Percentiles rank a stretch among this genome's conserved stretches.
These are phyloP conservation scores for Fonsecaea erecta DNA, from an alignment of 2,329 filamentous ascomycete species.

Conservation along the genomic window DNA sequence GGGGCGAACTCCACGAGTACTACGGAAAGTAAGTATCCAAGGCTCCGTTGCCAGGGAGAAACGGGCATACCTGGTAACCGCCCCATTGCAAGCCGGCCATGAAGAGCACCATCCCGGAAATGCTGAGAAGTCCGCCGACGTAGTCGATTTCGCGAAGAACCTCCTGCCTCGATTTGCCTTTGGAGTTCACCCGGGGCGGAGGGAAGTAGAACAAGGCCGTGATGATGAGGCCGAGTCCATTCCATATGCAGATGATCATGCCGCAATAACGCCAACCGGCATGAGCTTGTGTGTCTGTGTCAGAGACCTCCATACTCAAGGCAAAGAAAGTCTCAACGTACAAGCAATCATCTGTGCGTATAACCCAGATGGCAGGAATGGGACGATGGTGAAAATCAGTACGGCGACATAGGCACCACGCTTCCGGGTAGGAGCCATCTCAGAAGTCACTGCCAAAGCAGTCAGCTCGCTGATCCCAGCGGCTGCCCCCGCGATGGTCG, in stretches of 20 bases:
- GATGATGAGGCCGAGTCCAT: constrained; percentile 47
- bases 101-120: constrained; percentile 45
- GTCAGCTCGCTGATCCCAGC: constrained; percentile 72
- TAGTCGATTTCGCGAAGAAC: constrained; percentile 56
- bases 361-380: constrained; percentile 65
- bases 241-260: constrained; percentile 44
- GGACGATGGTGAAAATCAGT: constrained; percentile 65
- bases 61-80: constrained; percentile 47
- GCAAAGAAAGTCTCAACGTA: constrained; percentile 1
- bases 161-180: constrained; percentile 38
- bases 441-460: constrained; percentile 68
- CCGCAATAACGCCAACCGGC: constrained; percentile 31
- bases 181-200: constrained; percentile 48
- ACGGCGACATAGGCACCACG: constrained; percentile 66
- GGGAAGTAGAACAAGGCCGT: constrained; percentile 53
- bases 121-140: constrained; percentile 47
- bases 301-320: not conserved
- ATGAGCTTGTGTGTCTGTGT: constrained; percentile 13
- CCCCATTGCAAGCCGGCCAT: constrained; percentile 58
- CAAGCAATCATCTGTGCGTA: constrained; percentile 62
- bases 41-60: not conserved
- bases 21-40: constrained; percentile 25
- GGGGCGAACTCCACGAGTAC: constrained; percentile 52
- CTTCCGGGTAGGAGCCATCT: constrained; percentile 69
- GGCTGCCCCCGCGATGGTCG: constrained; percentile 65